A percentile compares a stretch with the other conserved stretches of the same genome.
These are phyloP conservation scores for Spizellomyces sp. DNA, from an alignment of 192 early-diverging fungal species.

Conservation along the genomic window DNA sequence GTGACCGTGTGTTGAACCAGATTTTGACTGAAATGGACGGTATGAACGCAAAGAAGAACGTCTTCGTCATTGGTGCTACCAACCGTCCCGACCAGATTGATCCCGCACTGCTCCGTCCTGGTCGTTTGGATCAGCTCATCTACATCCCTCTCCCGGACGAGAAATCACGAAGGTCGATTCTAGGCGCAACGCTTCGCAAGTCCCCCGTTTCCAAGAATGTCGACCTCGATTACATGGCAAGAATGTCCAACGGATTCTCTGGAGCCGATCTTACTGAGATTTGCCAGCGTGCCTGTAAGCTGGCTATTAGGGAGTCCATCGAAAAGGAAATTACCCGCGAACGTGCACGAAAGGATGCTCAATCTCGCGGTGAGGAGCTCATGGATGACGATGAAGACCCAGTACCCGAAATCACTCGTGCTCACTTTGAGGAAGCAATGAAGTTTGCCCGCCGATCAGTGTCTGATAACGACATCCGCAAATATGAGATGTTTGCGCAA, in stretches of 20 bases:
- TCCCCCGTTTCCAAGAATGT: slow-evolving; percentile 83
- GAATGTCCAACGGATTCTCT: slow-evolving; percentile 91
- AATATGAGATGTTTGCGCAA: slow-evolving; percentile 99
- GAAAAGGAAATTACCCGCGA: slow-evolving; percentile 79
- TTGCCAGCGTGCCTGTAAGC: slow-evolving; percentile 96
- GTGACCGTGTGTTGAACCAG: slow-evolving; percentile 98
- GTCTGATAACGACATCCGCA: slow-evolving; percentile 93
- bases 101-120: slow-evolving; percentile 93
- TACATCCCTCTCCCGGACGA: slow-evolving; percentile 97
- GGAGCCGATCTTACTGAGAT: slow-evolving; percentile 98
- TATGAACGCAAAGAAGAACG: slow-evolving; percentile 99
- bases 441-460: slow-evolving; percentile 94
- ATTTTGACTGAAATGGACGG: slow-evolving; percentile 99
- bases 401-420: slow-evolving; percentile 88
- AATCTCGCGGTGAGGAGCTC: slow-evolving; percentile 69
- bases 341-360: slow-evolving; percentile 69
- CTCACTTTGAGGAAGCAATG: slow-evolving; percentile 99
- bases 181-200: slow-evolving; percentile 90
- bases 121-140: slow-evolving; percentile 97
- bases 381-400: slow-evolving; percentile 83
- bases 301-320: slow-evolving; percentile 96
- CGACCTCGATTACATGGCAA: slow-evolving; percentile 83
- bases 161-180: slow-evolving; percentile 78
- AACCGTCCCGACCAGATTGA: slow-evolving; percentile 99
- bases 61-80: slow-evolving; percentile 99